Conservation (phyloP, 2,329 filamentous ascomycete genomes). For the Aureobasidium mangrovei region DNA sequence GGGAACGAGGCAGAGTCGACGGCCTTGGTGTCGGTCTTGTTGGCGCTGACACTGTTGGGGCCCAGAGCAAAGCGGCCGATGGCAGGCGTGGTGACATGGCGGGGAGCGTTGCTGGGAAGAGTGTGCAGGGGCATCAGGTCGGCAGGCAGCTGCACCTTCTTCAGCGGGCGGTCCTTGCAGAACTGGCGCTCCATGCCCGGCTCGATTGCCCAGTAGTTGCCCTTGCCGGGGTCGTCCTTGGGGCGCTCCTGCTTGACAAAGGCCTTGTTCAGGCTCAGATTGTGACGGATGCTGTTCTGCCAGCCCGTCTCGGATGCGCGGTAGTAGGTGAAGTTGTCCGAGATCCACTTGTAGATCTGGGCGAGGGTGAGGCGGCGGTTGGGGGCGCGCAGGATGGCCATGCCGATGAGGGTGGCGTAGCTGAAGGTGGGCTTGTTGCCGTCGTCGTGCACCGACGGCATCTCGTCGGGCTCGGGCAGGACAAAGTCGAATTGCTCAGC, state of each 20-base stretch:
- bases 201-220: constrained; percentile 93
- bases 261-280: constrained; percentile 91
- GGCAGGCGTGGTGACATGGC: constrained; percentile 32
- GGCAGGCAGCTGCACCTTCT: constrained; percentile 49
- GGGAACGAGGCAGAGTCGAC: constrained; percentile 44
- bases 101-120: constrained; percentile 18
- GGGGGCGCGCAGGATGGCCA: constrained; percentile 86
- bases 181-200: constrained; percentile 84
- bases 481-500: constrained; percentile 45
- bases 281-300: constrained; percentile 99
- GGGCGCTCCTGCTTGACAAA: constrained; percentile 93
- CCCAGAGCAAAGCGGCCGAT: constrained; percentile 29
- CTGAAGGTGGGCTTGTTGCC: constrained; percentile 83
- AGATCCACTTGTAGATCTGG: constrained; percentile 99
- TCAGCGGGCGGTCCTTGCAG: constrained; percentile 57
- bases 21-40: constrained; percentile 31
- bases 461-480: constrained; percentile 66
- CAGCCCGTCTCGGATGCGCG: constrained; percentile 76
- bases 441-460: constrained; percentile 74
- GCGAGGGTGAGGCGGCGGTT: constrained; percentile 77
- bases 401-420: constrained; percentile 90
- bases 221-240: constrained; percentile 95
- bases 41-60: constrained; percentile 21
- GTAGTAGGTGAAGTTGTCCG: constrained; percentile 88
- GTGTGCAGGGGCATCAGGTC: constrained; percentile 24